Evolutionary conservation across 164 flowering plant species (phyloP), one percentile per base, ranked within the genome.

Genomic region (Magnolia sinica): DNA sequence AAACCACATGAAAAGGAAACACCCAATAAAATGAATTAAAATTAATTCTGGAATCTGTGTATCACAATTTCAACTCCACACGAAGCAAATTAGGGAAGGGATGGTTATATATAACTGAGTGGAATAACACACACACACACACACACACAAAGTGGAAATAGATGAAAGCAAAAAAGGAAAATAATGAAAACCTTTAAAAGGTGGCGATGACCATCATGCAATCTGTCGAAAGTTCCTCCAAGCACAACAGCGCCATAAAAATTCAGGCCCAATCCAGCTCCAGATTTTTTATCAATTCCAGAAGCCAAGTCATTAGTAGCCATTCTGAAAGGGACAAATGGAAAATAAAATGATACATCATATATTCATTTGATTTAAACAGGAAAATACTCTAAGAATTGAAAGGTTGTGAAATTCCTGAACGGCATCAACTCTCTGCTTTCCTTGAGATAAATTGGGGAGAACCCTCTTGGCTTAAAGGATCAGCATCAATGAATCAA

Each of bases 151-250:
- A 27, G 13, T 10, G 50, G 45, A 22, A 51, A 71, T 10, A n/a
- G 8, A 45, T 16, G 18, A 45, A 65, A 51, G 19, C 29, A n/a
- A 50, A 19, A 72, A 71, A 59, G 24, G 58, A 68, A 71, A 49
- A 73, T 29, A 29, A 31, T n/a, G 55, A 72, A 23, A 10, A 89
- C 97, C 92, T 87, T 88, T 79, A 92, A 91, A 69, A 92, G 91
- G 29, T 74, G 87, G 71, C 91, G 93, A 75, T 94, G 98, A 66
- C 98, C 98, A n/a, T 88, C 91, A 70, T 94, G 98, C 65, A 94
- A 85, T 24, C 98, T 85, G 58, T 94, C 95, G 70, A 94, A 94
- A 67, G 98, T 94, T 59, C 98, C 98, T 7, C 98, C 98, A n/a
- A 91, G 89, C 76, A 94, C 97, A 50, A 92, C 94, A 0, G 95